phyloP scores from a whole-genome alignment of 1,139 yeast species.

The Debaryomycetaceae sp. region DNA sequence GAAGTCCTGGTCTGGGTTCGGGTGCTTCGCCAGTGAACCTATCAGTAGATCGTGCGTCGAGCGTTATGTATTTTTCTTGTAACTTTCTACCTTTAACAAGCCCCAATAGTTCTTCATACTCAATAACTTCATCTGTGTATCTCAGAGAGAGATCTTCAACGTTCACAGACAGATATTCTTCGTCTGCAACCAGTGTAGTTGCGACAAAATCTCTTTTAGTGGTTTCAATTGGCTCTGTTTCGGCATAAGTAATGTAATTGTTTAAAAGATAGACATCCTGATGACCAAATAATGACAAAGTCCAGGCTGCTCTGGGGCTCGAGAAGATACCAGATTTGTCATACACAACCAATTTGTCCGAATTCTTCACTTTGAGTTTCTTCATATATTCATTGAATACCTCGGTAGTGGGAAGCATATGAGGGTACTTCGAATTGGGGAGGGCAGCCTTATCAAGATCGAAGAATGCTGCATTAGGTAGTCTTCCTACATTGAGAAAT shows the following conservation, averaged over 20 bases:
- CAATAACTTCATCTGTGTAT: slow-evolving; percentile 51
- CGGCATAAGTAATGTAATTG: slow-evolving; percentile 54
- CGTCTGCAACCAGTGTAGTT: slow-evolving; percentile 12
- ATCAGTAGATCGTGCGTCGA: slow-evolving; percentile 79
- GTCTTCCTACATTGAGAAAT: slow-evolving; percentile 51
- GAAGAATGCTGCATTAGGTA: slow-evolving; percentile 69
- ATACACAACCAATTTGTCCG: slow-evolving; percentile 73
- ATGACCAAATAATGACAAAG: slow-evolving; percentile 76
- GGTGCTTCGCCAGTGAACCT: slow-evolving; percentile 77
- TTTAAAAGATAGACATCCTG: slow-evolving; percentile 63
- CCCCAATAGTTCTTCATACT: slow-evolving; percentile 59
- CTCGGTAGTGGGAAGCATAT: slow-evolving; percentile 72
- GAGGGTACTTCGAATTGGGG: slow-evolving; percentile 64
- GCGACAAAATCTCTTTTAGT: slow-evolving; percentile 6
- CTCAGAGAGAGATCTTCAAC: slow-evolving; percentile 20
- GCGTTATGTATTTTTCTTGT: slow-evolving; percentile 47
- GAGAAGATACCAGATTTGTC: slow-evolving; percentile 84
- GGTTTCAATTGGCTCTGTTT: slow-evolving; percentile 23
- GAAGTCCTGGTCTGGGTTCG: slow-evolving; percentile 84
- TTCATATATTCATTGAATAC: slow-evolving; percentile 55
- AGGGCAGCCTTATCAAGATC: slow-evolving; percentile 74
- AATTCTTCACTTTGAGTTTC: slow-evolving; percentile 40
- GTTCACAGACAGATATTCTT: slow-evolving; percentile 19
- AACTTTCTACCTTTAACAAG: slow-evolving; percentile 51
- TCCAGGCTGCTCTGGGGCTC: slow-evolving; percentile 91